These are phyloP conservation scores for Aspergillus ochraceoroseus DNA, from an alignment of 2,329 filamentous ascomycete species.

Conservation along the genomic window DNA sequence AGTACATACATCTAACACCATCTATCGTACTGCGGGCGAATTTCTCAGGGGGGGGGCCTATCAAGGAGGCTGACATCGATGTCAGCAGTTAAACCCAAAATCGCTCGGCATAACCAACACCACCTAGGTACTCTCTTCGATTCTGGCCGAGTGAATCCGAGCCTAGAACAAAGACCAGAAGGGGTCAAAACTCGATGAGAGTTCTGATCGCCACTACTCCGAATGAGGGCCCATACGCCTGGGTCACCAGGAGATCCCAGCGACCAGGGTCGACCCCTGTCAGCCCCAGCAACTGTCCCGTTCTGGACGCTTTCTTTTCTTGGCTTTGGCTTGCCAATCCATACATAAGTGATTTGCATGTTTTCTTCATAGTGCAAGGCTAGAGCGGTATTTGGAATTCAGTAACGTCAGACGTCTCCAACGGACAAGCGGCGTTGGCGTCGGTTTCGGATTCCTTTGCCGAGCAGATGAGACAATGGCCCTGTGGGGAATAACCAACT, in stretches of 20 bases:
- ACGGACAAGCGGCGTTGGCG: conserved; percentile 8
- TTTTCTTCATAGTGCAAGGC: neutral
- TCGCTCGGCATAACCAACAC: conserved; percentile 1
- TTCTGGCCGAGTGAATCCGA: conserved; percentile 12
- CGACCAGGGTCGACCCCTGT: conserved; percentile 21
- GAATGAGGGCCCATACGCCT: conserved; percentile 17
- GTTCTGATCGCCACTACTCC: conserved; percentile 19
- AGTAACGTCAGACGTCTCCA: conserved; percentile 17
- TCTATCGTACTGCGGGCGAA: too few relatives aligned
- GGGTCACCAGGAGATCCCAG: conserved; percentile 22
- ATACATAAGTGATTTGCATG: conserved; percentile 6
- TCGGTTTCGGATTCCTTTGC: conserved; percentile 12
- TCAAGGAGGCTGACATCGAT: neutral
- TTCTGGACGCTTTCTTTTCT: conserved; percentile 20
- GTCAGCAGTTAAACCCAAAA: neutral
- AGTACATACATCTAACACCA: too few relatives aligned
- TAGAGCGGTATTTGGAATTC: conserved; percentile 20
- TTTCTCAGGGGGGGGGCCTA: too few relatives aligned
- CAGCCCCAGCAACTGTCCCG: conserved; percentile 12
- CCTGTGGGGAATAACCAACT: conserved; percentile 10
- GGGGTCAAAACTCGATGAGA: conserved; percentile 16
- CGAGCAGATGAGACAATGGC: conserved; percentile 3
- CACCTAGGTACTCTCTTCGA: neutral
- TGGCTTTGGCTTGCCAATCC: conserved; percentile 2
- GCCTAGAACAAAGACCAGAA: conserved; percentile 9